A percentile compares a stretch with the other conserved stretches of the same genome.
phyloP scores from a whole-genome alignment of 2,329 filamentous ascomycete species.

The Alternaria viburni region DNA sequence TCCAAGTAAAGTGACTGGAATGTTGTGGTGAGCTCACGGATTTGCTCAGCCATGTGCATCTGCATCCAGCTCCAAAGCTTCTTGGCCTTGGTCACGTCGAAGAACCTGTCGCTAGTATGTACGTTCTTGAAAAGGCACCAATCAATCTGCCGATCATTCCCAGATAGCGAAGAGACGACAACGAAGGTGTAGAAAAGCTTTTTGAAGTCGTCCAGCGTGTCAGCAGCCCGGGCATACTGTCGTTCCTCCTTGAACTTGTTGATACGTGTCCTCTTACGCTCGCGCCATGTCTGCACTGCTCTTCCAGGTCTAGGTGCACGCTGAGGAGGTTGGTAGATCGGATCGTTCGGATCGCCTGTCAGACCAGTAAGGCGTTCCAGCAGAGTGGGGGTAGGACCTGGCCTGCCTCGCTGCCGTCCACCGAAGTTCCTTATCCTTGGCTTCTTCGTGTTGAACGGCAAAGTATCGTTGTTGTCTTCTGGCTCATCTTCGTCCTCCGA shows the following conservation, averaged over 20 bases:
- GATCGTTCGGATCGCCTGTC: slow-evolving; percentile 41
- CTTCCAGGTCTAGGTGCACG: slow-evolving; percentile 1
- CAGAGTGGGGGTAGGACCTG: slow-evolving; percentile 28
- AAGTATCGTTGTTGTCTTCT: neutral
- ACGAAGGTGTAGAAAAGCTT: slow-evolving; percentile 40
- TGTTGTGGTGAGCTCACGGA: slow-evolving; percentile 64
- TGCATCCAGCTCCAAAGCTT: slow-evolving; percentile 49
- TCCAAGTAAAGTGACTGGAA: slow-evolving; percentile 71
- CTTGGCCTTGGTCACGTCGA: slow-evolving; percentile 41
- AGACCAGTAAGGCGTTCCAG: slow-evolving; percentile 45
- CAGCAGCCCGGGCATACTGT: slow-evolving; percentile 22
- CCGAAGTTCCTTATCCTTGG: neutral
- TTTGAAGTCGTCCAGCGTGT: slow-evolving; percentile 36
- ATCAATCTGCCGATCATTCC: slow-evolving; percentile 44
- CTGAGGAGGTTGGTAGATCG: slow-evolving; percentile 29
- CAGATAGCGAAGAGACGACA: slow-evolving; percentile 43
- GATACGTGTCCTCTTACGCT: slow-evolving; percentile 17
- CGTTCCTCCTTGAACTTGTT: slow-evolving; percentile 20
- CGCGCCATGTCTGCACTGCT: slow-evolving; percentile 14
- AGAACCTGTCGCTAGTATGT: slow-evolving; percentile 46
- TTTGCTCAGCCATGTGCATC: slow-evolving; percentile 47
- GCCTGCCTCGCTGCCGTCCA: slow-evolving; percentile 15
- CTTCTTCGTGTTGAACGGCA: slow-evolving; percentile 11
- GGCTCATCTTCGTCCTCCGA: slow-evolving; percentile 18
- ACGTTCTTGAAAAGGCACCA: slow-evolving; percentile 53